These are phyloP conservation scores for Herpotrichia juniperi DNA, from an alignment of 2,329 filamentous ascomycete genomes.

Conservation along the genomic window DNA sequence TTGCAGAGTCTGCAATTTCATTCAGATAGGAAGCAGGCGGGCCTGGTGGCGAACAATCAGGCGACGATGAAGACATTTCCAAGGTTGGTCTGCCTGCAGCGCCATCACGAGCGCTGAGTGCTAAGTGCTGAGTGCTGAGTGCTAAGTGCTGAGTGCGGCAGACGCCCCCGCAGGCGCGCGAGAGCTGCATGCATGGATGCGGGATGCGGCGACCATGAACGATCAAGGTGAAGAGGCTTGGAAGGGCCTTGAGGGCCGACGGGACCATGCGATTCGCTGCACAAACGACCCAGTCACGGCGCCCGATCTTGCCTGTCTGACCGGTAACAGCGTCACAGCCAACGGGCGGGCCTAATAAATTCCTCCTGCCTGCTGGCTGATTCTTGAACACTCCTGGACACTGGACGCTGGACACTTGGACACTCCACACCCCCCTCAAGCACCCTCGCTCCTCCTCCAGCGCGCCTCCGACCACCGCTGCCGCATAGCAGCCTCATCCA, in stretches of 20 bases:
- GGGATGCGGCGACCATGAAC: too few species aligned
- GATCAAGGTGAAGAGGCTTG: background rate
- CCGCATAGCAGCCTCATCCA: constrained; percentile 19
- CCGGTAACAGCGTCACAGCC: constrained; percentile 1
- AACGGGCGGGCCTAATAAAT: background rate
- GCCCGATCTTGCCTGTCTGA: background rate
- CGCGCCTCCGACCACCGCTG: constrained; percentile 7
- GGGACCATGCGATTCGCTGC: too few species aligned
- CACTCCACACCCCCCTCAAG: background rate
- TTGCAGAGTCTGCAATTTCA: constrained; percentile 11
- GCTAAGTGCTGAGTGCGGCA: background rate
- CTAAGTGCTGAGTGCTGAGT: too few species aligned
- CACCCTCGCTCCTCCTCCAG: too few species aligned
- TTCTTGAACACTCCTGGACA: background rate
- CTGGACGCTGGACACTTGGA: background rate
- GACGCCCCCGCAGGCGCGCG: background rate
- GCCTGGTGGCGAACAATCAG: background rate
- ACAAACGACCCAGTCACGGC: constrained; percentile 4
- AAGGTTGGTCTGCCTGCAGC: too few species aligned
- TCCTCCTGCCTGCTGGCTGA: background rate
- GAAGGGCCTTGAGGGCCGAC: background rate
- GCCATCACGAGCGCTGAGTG: background rate
- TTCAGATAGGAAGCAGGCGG: background rate
- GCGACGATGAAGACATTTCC: background rate
- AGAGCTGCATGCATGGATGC: background rate